These are phyloP conservation scores for Phytophthora pseudosyringae DNA, from an alignment of 352 stramenopile genomes.

Conservation along the genomic window DNA sequence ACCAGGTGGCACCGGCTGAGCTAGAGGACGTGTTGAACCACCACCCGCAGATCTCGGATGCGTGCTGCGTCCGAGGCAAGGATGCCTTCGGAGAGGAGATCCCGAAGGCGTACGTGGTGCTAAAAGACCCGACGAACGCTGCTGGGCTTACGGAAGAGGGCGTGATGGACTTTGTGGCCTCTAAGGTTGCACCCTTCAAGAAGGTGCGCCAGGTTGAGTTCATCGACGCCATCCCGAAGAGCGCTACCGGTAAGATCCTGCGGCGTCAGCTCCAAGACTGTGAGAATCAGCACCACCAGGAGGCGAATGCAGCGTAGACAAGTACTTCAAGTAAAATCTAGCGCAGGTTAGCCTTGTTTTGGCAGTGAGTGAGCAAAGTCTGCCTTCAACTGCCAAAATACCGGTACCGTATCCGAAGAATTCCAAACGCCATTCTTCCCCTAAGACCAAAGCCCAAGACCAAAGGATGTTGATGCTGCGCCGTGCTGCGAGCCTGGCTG, in stretches of 20 bases:
- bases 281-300: conserved; percentile 43
- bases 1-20: conserved; percentile 92
- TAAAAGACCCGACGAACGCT: conserved; percentile 53
- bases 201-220: conserved; percentile 90
- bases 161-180: conserved; percentile 86
- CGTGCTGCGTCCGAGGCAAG: conserved; percentile 61
- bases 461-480: conserved; percentile 2
- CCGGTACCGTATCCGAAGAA: too few species aligned
- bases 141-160: conserved; percentile 61
- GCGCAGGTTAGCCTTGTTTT: too few species aligned
- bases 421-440: too few species aligned
- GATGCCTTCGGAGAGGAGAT: conserved; percentile 86
- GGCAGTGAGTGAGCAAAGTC: too few species aligned
- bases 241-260: conserved; percentile 92
- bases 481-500: neutral
- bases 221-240: conserved; percentile 88
- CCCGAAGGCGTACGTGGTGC: conserved; percentile 90
- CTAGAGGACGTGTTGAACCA: conserved; percentile 91
- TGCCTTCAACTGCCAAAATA: too few species aligned
- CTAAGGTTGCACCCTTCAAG: conserved; percentile 88
- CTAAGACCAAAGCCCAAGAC: too few species aligned
- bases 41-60: conserved; percentile 83
- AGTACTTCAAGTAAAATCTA: neutral
- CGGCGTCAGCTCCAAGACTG: conserved; percentile 73
- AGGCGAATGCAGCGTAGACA: conserved; percentile 18